A percentile compares a stretch with the other conserved stretches of the same genome.
phyloP scores from a whole-genome alignment of 2,329 filamentous ascomycete species.

The Hypoxylon sp. region DNA sequence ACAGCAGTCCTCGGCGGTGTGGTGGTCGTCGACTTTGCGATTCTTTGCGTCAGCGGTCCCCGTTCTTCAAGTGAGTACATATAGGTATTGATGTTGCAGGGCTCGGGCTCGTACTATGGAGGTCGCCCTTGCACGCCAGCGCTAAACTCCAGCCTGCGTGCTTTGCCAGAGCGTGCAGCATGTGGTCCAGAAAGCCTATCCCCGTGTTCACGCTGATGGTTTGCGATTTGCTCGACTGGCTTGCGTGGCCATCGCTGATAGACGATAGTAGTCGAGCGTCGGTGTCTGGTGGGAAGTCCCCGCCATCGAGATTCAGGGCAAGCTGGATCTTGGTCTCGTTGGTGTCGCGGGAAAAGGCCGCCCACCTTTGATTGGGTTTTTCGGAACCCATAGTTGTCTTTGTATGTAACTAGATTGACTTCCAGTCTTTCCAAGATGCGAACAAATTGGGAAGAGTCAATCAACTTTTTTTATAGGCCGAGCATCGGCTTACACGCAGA shows the following conservation, averaged over 20 bases:
- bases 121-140: conserved; percentile 86
- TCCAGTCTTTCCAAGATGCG: conserved; percentile 15
- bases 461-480: conserved; percentile 30
- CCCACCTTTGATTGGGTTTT: conserved; percentile 70
- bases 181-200: conserved; percentile 98
- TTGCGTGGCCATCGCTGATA: conserved; percentile 78
- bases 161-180: conserved; percentile 97
- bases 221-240: conserved; percentile 86
- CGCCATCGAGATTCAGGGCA: conserved; percentile 93
- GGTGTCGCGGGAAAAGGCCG: conserved; percentile 87
- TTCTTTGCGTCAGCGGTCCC: conserved; percentile 32
- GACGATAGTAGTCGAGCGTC: conserved; percentile 70
- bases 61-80: conserved; percentile 13
- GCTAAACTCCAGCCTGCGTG: conserved; percentile 94
- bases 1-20: conserved; percentile 96
- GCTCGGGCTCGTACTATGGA: conserved; percentile 78
- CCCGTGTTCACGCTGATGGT: conserved; percentile 91
- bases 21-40: conserved; percentile 90
- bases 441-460: conserved; percentile 10
- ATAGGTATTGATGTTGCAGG: not conserved
- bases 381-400: conserved; percentile 51
- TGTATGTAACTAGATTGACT: conserved; percentile 2
- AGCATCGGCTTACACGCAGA: conserved; percentile 34
- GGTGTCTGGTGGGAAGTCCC: conserved; percentile 77
- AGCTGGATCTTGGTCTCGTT: conserved; percentile 99